Evolutionary conservation across 176 grass and related monocot species (phyloP), one percentile per base, ranked within the genome.

Genomic region (Dendrocalamus sinicus): DNA sequence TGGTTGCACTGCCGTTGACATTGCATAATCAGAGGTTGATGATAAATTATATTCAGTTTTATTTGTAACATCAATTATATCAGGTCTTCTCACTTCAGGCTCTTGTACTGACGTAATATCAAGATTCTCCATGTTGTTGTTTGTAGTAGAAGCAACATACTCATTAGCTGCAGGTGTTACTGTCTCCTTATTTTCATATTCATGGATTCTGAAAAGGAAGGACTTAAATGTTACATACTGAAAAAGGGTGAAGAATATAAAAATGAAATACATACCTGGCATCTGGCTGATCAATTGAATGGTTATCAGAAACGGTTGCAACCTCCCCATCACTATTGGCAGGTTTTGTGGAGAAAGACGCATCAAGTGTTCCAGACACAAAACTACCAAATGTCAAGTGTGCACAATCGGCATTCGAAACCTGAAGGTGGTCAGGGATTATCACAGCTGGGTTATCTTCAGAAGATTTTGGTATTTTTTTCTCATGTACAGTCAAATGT

Each of bases 301-400:
- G 74, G 71, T 71, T 84, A 59, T 91, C 93, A 39, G 88, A 57
- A 74, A 54, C 28, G 46, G 83, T 22, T 10, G 52, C 9, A 9
- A 83, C 83, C n/a, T 95, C 91, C 23, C 10, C 62, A 78, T 89
- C 87, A 64, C 86, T 72, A 64, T 70, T 76, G 54, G 86, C 45
- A 85, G 80, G 72, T 46, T 89, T 89, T 32, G n/a, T 78, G n/a
- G 80, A 51, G 66, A 81, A 81, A 70, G 93, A 81, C 60, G 79
- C 76, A 89, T 88, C 89, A 12, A 92, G 91, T 82, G 83, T 88
- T 72, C 93, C 93, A 63, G 93, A 95, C 81, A 87, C 90, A 70
- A 95, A 95, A 76, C 93, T 95, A 71, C 93, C 93, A 72, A 95
- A 95, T 28, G 90, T 92, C 46, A 95, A 83, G 78, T 95, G 90